A percentile compares a stretch with the other conserved stretches of the same genome.
phyloP scores from a whole-genome alignment of 345 rosid species.

The Durio zibethinus region DNA sequence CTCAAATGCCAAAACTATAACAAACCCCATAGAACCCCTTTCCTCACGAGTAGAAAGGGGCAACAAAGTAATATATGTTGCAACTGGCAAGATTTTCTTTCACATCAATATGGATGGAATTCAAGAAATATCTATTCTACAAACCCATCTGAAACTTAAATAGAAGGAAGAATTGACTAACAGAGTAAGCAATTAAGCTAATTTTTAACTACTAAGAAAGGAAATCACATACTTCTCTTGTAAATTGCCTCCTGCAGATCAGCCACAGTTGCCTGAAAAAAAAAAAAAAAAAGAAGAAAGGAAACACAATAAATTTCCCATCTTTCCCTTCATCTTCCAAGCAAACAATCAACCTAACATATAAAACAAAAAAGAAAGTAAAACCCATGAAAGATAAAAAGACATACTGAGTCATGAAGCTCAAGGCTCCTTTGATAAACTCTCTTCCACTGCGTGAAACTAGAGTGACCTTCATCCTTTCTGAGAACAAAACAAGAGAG shows the following conservation, averaged over 20 bases:
- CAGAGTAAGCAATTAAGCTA: neutral
- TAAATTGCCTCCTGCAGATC: slow-evolving; percentile 91
- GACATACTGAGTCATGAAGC: slow-evolving; percentile 66
- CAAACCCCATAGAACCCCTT: neutral
- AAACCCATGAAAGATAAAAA: neutral
- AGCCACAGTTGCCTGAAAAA: slow-evolving; percentile 75
- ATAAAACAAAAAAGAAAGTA: neutral
- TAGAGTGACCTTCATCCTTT: slow-evolving; percentile 66
- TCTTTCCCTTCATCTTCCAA: neutral
- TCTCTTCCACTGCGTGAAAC: slow-evolving; percentile 89
- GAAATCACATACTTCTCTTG: slow-evolving; percentile 53
- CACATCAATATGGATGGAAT: neutral
- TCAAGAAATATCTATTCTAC: neutral
- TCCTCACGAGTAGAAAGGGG: neutral
- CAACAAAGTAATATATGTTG: neutral
- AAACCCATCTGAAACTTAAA: neutral
- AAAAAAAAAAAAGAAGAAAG: slow-evolving; percentile 3
- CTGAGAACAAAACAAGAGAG: slow-evolving; percentile 28
- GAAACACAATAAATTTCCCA: neutral
- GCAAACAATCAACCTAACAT: slow-evolving; percentile 9
- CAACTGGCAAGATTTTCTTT: neutral
- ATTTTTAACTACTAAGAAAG: neutral
- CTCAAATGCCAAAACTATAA: neutral
- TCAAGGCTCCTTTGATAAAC: slow-evolving; percentile 70
- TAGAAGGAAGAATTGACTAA: neutral